phyloP scores from a whole-genome alignment of 331 rosid species.

The Cydonia oblonga region DNA sequence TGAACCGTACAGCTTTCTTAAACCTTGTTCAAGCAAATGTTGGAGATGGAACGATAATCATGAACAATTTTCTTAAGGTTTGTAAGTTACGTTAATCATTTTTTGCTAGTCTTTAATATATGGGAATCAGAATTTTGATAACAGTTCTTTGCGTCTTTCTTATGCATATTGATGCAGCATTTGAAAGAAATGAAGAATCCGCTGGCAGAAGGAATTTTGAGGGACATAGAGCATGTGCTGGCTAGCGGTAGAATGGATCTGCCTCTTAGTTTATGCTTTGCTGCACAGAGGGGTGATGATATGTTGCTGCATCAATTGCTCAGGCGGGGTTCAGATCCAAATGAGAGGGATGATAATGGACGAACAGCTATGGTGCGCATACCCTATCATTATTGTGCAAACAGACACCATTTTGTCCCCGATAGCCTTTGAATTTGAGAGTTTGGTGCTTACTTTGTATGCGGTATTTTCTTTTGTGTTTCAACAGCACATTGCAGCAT shows the following conservation, averaged over 20 bases:
- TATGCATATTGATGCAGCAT: slow-evolving; percentile 27
- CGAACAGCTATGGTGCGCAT: slow-evolving; percentile 47
- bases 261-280: slow-evolving; percentile 57
- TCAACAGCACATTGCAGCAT: slow-evolving; percentile 56
- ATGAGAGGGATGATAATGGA: slow-evolving; percentile 41
- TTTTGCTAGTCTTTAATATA: background rate
- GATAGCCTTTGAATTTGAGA: background rate
- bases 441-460: background rate
- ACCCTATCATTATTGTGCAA: background rate
- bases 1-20: slow-evolving; percentile 45
- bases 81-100: background rate
- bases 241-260: slow-evolving; percentile 44
- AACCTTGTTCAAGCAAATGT: slow-evolving; percentile 49
- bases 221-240: slow-evolving; percentile 45
- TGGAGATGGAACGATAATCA: slow-evolving; percentile 67
- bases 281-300: slow-evolving; percentile 40
- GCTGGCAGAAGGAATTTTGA: slow-evolving; percentile 34
- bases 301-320: slow-evolving; percentile 40
- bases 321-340: slow-evolving; percentile 52
- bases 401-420: background rate
- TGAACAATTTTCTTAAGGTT: slow-evolving; percentile 64
- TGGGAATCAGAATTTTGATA: too few relatives aligned
- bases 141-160: background rate
- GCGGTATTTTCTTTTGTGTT: background rate
- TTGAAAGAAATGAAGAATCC: slow-evolving; percentile 29